A percentile compares a stretch with the other conserved stretches of the same genome.
phyloP scores from a whole-genome alignment of 2,329 filamentous ascomycete genomes.

The Epichloe coenophiala region DNA sequence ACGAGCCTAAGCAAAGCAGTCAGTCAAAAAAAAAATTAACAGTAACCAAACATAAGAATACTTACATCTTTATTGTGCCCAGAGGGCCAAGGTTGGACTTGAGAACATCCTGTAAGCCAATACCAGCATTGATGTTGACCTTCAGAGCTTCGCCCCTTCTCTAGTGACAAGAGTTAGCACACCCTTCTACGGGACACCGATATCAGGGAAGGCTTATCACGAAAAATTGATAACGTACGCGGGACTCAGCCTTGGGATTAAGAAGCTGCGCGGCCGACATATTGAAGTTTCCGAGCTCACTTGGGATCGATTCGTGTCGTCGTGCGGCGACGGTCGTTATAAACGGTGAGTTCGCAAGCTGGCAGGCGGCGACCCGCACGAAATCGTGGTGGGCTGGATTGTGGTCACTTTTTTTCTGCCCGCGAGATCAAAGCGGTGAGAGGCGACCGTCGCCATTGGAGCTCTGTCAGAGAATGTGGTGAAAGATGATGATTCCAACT shows the following conservation, averaged over 20 bases:
- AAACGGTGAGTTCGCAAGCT: conserved; percentile 17
- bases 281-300: conserved; percentile 11
- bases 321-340: conserved; percentile 6
- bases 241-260: conserved; percentile 96
- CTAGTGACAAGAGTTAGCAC: conserved; percentile 31
- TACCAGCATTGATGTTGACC: conserved; percentile 94
- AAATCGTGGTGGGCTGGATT: conserved; percentile 14
- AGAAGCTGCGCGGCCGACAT: conserved; percentile 98
- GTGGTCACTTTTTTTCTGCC: conserved; percentile 21
- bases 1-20: conserved; percentile 37
- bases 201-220: background rate
- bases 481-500: too few species aligned
- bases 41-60: background rate
- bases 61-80: conserved; percentile 90
- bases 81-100: conserved; percentile 90
- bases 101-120: conserved; percentile 85
- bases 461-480: background rate
- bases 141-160: conserved; percentile 90
- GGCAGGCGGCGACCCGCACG: conserved; percentile 15
- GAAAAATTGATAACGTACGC: conserved; percentile 44
- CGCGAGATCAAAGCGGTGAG: conserved; percentile 18
- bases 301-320: conserved; percentile 5
- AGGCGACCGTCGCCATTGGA: too few species aligned
- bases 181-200: conserved; percentile 5
- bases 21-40: background rate